Base-by-base conservation (phyloP, 225 moss, liverwort and hornwort species). In the Sphagnum contortum region DNA sequence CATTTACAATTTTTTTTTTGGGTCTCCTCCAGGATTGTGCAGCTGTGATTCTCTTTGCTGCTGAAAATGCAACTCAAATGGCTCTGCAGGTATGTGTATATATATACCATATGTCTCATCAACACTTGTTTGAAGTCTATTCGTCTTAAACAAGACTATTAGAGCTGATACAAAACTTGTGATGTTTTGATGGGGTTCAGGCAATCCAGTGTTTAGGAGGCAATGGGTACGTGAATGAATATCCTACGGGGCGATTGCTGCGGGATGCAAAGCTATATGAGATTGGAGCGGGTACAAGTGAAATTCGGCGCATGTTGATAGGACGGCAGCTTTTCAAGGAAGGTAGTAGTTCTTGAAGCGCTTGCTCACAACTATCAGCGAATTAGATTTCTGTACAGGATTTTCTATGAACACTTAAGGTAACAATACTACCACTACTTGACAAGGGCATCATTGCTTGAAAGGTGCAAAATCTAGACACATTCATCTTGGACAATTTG, bases 41-140 rank as follows among this genome's bases (percentile, higher is more conserved):
- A 13, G 83, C 91, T 9, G 98, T 84, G 61, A 98, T 98, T 60
- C 82, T 98, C 29, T 98, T 93, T 76, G 89, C 98, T 47, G 98
- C 98, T 65, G 98, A 98, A 74, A 98, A 98, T 74, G 98, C 93
- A 66, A 98, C 98, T 66, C 98, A 98, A 76, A 91, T 93, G 82
- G 93, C 98, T 48, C 79, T 98, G 57, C 98, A 98, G 87, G 98
- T 93, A 76, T 14, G 29, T 29, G 1, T 29, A 29, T 29, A 29
- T 29, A 29, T 29, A 29, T 29, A 29, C 29, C 29, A 29, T 29
- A 29, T 29, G 29, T 29, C 29, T 29, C 29, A 29, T 29, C 29
- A 29, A 29, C 29, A 0, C 29, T 29, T 29, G 29, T 29, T 29
- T 29, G 29, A 29, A 29, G 29, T 29, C 29, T 29, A 29, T 1